Evolutionary conservation across 1,284 basidiomycete genomes (phyloP).

Genomic region (Naganishia albida): DNA sequence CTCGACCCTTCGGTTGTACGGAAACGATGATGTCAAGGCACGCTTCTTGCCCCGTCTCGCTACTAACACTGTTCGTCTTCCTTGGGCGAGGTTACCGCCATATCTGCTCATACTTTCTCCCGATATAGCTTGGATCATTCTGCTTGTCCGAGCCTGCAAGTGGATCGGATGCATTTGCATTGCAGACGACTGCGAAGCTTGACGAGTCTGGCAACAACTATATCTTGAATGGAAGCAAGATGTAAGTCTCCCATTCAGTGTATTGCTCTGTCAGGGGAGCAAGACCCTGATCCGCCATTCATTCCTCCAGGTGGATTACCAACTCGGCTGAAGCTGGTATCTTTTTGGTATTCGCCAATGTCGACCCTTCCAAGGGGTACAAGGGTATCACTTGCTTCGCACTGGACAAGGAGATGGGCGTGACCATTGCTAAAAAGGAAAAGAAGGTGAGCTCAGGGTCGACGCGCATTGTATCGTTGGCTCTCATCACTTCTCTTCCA

Average conservation of each 20-base stretch:
- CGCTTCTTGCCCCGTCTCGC: conserved; percentile 86
- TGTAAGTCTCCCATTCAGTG: conserved; percentile 59
- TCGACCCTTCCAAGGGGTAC: conserved; percentile 93
- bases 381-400: conserved; percentile 99
- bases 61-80: conserved; percentile 65
- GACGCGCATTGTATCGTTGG: background rate
- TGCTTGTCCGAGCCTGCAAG: conserved; percentile 90
- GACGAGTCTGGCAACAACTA: conserved; percentile 72
- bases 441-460: conserved; percentile 64
- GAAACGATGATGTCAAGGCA: conserved; percentile 77
- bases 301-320: conserved; percentile 78
- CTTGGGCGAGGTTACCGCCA: background rate
- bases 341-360: conserved; percentile 86
- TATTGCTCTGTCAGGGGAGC: no score
- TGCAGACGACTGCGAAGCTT: conserved; percentile 88
- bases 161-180: conserved; percentile 94
- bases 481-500: conserved; percentile 25
- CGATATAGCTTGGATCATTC: conserved; percentile 82
- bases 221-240: conserved; percentile 91
- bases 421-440: conserved; percentile 98
- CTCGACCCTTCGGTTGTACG: conserved; percentile 88
- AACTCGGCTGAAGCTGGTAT: conserved; percentile 96
- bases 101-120: conserved; percentile 4
- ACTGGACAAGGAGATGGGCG: conserved; percentile 93
- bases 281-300: background rate